Percentiles rank a stretch among this genome's conserved stretches.
These are phyloP conservation scores for Blastocystis sp. DNA, from an alignment of 352 stramenopile species.

Conservation along the genomic window DNA sequence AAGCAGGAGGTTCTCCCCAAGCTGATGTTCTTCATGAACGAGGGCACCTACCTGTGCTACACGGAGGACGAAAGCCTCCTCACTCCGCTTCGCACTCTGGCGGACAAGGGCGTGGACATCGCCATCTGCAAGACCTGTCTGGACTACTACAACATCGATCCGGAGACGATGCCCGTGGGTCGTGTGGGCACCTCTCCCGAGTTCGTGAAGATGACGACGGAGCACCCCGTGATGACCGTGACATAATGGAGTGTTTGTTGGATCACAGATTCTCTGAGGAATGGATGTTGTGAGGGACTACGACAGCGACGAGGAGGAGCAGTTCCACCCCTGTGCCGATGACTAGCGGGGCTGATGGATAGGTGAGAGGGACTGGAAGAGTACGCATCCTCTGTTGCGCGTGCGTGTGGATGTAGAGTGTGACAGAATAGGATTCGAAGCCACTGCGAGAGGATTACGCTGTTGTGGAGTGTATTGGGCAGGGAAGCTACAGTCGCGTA, in stretches of 20 bases:
- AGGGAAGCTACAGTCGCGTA: conserved; percentile 32
- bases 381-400: neutral
- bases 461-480: conserved; percentile 19
- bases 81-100: conserved; percentile 9
- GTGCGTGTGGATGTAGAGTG: neutral
- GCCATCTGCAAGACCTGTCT: conserved; percentile 66
- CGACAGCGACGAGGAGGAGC: conserved; percentile 23
- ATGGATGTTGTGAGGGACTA: conserved; percentile 18
- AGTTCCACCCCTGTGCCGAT: conserved; percentile 25
- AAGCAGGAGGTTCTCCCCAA: conserved; percentile 50
- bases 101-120: conserved; percentile 54
- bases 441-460: neutral
- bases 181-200: conserved; percentile 66
- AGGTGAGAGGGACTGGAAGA: neutral
- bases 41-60: conserved; percentile 34
- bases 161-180: conserved; percentile 35
- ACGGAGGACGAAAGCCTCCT: conserved; percentile 55
- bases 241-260: conserved; percentile 44
- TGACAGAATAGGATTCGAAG: conserved; percentile 22
- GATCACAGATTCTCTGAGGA: neutral
- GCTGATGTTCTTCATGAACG: conserved; percentile 60
- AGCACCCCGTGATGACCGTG: conserved; percentile 47
- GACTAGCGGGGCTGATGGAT: neutral
- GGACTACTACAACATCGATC: conserved; percentile 40
- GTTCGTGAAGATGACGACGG: conserved; percentile 54